Evolutionary conservation across 805 yeast genomes (phyloP).

Genomic region (Blastobotrys chiropterorum): DNA sequence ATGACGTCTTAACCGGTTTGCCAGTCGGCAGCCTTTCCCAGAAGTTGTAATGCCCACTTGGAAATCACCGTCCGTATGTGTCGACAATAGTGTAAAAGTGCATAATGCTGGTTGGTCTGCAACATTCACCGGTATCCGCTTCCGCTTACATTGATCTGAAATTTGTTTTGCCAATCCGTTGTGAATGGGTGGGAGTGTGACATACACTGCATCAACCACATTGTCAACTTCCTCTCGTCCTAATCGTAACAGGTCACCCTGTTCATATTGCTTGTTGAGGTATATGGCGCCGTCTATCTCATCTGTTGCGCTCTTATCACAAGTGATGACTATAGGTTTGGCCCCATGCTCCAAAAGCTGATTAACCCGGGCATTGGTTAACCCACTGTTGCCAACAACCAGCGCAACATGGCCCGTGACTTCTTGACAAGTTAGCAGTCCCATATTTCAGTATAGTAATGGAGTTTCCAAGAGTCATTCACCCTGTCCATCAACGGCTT

Average conservation of each 20-base stretch:
- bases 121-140: constrained; percentile 78
- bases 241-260: constrained; percentile 42
- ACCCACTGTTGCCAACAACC: constrained; percentile 46
- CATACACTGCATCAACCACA: constrained; percentile 73
- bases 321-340: constrained; percentile 41
- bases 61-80: constrained; percentile 63
- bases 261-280: constrained; percentile 33
- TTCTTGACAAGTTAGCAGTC: constrained; percentile 16
- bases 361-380: constrained; percentile 44
- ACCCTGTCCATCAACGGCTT: not conserved
- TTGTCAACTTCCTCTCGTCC: constrained; percentile 60
- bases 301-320: not conserved
- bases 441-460: constrained; percentile 4
- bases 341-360: constrained; percentile 52
- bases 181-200: constrained; percentile 38
- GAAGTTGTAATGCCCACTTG: constrained; percentile 80
- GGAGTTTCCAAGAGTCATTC: not conserved
- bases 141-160: constrained; percentile 44
- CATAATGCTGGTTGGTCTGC: constrained; percentile 67
- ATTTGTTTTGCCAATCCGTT: constrained; percentile 35
- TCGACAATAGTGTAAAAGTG: constrained; percentile 70
- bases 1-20: constrained; percentile 73
- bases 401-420: constrained; percentile 46
- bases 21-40: constrained; percentile 85
- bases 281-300: constrained; percentile 21